phyloP scores from a whole-genome alignment of 139 green algal species.

The Coccomyxa sp. region DNA sequence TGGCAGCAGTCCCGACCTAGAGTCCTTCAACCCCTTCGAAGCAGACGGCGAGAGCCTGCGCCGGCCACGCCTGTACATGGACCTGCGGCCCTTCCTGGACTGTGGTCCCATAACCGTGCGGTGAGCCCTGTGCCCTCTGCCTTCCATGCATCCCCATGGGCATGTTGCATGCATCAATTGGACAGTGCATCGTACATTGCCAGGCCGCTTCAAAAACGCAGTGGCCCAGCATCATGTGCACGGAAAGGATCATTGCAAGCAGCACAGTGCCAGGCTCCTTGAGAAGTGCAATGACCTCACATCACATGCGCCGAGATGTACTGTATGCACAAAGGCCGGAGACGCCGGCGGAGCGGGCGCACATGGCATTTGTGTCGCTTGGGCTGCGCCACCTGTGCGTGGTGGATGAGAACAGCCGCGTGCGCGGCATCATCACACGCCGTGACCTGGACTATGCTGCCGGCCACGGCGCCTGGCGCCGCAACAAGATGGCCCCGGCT shows the following conservation, averaged over 20 bases:
- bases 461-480: constrained; percentile 33
- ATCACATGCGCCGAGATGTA: no score
- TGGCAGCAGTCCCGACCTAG: not conserved
- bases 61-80: constrained; percentile 52
- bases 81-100: constrained; percentile 83
- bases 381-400: constrained; percentile 90
- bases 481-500: constrained; percentile 1
- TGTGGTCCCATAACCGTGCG: constrained; percentile 57
- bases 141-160: not conserved
- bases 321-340: constrained; percentile 6
- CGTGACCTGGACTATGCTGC: constrained; percentile 83
- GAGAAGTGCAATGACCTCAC: no score
- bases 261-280: no score
- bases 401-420: constrained; percentile 57
- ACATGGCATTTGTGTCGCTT: constrained; percentile 78
- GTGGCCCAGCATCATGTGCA: no score
- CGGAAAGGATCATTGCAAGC: no score
- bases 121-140: not conserved
- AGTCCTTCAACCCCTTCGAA: no score
- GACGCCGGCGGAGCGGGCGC: constrained; percentile 16
- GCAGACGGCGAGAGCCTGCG: not conserved
- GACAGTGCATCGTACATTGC: not conserved
- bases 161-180: not conserved
- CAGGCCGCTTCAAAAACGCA: not conserved
- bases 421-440: constrained; percentile 89